These are phyloP conservation scores for Euphorbia lathyris DNA, from an alignment of 345 rosid species.

Conservation along the genomic window DNA sequence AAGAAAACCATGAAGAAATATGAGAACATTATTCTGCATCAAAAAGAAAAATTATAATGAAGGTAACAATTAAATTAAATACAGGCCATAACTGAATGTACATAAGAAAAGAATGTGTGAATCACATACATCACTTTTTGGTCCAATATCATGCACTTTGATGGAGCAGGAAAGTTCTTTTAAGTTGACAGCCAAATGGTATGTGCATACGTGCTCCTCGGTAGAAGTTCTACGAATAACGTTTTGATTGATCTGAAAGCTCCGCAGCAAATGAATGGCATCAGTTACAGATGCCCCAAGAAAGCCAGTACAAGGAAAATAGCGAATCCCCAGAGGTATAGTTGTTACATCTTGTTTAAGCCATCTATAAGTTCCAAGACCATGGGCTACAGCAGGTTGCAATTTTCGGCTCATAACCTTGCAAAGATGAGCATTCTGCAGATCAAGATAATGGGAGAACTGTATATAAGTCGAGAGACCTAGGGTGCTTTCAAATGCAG, in stretches of 20 bases:
- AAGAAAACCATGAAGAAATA: slow-evolving; percentile 90
- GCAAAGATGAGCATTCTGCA: slow-evolving; percentile 46
- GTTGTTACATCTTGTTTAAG: slow-evolving; percentile 71
- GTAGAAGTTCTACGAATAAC: slow-evolving; percentile 36
- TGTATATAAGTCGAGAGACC: slow-evolving; percentile 64
- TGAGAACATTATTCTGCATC: slow-evolving; percentile 49
- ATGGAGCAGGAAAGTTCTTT: slow-evolving; percentile 46
- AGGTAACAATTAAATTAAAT: not conserved
- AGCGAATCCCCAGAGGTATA: slow-evolving; percentile 47
- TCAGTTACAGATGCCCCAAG: slow-evolving; percentile 61
- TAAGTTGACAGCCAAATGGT: slow-evolving; percentile 46
- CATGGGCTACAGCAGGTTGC: slow-evolving; percentile 61
- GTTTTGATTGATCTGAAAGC: slow-evolving; percentile 51
- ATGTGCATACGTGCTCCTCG: slow-evolving; percentile 43
- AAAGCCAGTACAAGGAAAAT: slow-evolving; percentile 43
- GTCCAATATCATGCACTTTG: slow-evolving; percentile 53
- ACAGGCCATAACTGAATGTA: not conserved
- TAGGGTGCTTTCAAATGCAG: slow-evolving; percentile 83
- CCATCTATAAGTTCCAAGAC: slow-evolving; percentile 92
- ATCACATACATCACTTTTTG: slow-evolving; percentile 43
- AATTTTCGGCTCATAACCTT: slow-evolving; percentile 35
- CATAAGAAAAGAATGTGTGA: slow-evolving; percentile 1
- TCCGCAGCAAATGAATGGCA: slow-evolving; percentile 47
- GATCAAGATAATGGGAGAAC: slow-evolving; percentile 71
- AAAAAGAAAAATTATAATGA: slow-evolving; percentile 1